phyloP scores from a whole-genome alignment of 164 flowering plant species.

The Chimonanthus praecox region DNA sequence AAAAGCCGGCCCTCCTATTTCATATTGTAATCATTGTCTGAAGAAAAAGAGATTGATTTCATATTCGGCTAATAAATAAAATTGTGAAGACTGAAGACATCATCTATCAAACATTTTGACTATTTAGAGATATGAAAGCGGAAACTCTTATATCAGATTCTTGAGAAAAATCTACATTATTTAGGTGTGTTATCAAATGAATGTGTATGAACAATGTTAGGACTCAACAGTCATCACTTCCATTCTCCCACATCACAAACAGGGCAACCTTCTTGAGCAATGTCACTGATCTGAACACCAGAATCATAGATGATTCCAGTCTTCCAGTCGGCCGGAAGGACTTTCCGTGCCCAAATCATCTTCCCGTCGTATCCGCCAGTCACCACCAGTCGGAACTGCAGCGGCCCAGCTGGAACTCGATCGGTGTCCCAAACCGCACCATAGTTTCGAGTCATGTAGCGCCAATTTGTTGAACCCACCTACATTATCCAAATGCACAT shows the following conservation, averaged over 20 bases:
- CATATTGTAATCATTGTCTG: too few species aligned
- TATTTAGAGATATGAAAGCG: too few species aligned
- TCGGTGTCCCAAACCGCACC: constrained; percentile 83
- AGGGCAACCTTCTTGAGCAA: constrained; percentile 77
- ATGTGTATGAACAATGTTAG: not conserved
- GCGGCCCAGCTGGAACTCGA: constrained; percentile 52
- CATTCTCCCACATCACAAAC: constrained; percentile 47
- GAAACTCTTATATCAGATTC: too few species aligned
- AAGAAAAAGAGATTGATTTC: too few species aligned
- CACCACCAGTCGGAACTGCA: constrained; percentile 66
- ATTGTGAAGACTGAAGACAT: too few species aligned
- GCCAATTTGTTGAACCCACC: constrained; percentile 70
- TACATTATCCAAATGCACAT: constrained; percentile 10
- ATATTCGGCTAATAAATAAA: too few species aligned
- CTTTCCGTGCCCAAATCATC: constrained; percentile 49
- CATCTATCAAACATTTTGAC: too few species aligned
- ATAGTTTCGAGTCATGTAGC: constrained; percentile 44
- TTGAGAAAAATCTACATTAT: too few species aligned
- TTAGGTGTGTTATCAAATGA: not conserved
- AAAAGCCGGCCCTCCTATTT: too few species aligned
- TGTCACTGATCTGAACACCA: constrained; percentile 61
- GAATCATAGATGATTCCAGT: constrained; percentile 55
- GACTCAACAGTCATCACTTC: constrained; percentile 10
- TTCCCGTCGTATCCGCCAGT: constrained; percentile 74
- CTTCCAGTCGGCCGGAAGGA: constrained; percentile 74